A percentile compares a stretch with the other conserved stretches of the same genome.
Conservation (phyloP, 2,329 filamentous ascomycete genomes). For the Emergomyces pasteurianus region DNA sequence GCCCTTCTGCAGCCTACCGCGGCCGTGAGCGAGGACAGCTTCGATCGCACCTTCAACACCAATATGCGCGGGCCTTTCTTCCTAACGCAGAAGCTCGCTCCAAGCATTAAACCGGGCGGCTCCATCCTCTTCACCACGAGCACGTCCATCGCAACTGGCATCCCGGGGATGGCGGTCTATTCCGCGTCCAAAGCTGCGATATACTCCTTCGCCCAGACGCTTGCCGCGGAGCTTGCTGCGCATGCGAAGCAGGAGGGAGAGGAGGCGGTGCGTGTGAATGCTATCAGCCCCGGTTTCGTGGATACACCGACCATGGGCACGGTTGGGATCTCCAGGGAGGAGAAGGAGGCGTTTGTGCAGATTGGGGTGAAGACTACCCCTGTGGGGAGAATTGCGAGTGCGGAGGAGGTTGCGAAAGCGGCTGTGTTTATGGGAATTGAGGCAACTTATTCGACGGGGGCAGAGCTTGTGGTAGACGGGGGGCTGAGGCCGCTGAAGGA, state of each 20-base stretch:
- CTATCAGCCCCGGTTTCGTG: slow-evolving; percentile 7
- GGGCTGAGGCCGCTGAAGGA: slow-evolving; percentile 6
- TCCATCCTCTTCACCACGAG: slow-evolving; percentile 9
- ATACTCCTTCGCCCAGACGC: slow-evolving; percentile 7
- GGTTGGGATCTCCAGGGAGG: background rate
- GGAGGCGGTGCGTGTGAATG: slow-evolving; percentile 7
- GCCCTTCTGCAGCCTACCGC: slow-evolving; percentile 1
- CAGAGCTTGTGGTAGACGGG: slow-evolving; percentile 8
- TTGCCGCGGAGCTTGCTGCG: slow-evolving; percentile 6
- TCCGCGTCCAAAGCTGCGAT: slow-evolving; percentile 9
- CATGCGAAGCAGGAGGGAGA: background rate
- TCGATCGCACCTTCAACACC: slow-evolving; percentile 8
- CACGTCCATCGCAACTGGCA: slow-evolving; percentile 5
- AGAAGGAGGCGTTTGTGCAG: background rate
- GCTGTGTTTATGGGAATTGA: slow-evolving; percentile 9
- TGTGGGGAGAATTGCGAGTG: slow-evolving; percentile 5
- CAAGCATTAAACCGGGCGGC: slow-evolving; percentile 5
- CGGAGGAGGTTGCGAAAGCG: slow-evolving; percentile 9
- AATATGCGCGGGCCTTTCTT: slow-evolving; percentile 9
- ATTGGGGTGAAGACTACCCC: slow-evolving; percentile 4
- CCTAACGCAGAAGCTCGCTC: slow-evolving; percentile 3
- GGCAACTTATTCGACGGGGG: slow-evolving; percentile 10
- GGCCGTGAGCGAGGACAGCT: slow-evolving; percentile 2
- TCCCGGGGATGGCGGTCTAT: slow-evolving; percentile 9
- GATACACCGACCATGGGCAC: slow-evolving; percentile 8